These are phyloP conservation scores for Populus tremula DNA, from an alignment of 345 rosid genomes.

Conservation along the genomic window DNA sequence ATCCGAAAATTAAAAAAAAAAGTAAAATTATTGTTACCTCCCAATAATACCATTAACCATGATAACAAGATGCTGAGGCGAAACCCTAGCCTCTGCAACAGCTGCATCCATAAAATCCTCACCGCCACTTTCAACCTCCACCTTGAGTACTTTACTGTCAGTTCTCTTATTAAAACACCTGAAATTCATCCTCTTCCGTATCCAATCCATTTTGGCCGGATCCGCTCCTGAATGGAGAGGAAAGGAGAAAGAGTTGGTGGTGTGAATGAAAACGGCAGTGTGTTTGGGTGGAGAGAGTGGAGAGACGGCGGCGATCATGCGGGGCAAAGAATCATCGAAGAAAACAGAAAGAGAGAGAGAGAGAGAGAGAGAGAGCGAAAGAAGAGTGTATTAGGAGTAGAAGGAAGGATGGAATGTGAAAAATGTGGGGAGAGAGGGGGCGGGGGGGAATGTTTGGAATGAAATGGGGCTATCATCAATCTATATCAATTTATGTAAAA, in stretches of 20 bases:
- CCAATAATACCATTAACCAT: slow-evolving; percentile 87
- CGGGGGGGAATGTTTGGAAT: no score
- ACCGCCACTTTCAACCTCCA: slow-evolving; percentile 66
- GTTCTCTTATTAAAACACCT: slow-evolving; percentile 49
- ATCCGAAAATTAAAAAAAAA: no score
- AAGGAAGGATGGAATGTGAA: no score
- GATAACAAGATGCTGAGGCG: slow-evolving; percentile 71
- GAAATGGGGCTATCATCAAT: no score
- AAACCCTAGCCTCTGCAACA: slow-evolving; percentile 28
- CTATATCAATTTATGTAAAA: no score
- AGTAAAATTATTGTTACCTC: slow-evolving; percentile 38
- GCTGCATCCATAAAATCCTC: slow-evolving; percentile 51
- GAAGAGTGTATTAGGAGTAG: neutral
- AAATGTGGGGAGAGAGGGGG: neutral
- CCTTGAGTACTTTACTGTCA: slow-evolving; percentile 26
- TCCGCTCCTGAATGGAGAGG: neutral
- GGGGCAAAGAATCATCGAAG: slow-evolving; percentile 26
- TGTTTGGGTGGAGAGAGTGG: slow-evolving; percentile 21
- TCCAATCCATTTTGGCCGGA: slow-evolving; percentile 38
- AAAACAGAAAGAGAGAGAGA: neutral
- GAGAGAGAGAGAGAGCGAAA: neutral
- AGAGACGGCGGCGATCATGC: slow-evolving; percentile 44
- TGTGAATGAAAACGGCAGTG: slow-evolving; percentile 12
- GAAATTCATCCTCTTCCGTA: slow-evolving; percentile 29
- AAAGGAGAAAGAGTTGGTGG: neutral